Evolutionary conservation across 495 filamentous ascomycete genomes (phyloP), one percentile per base, ranked within the genome.

Genomic region (Penicillium fimorum): DNA sequence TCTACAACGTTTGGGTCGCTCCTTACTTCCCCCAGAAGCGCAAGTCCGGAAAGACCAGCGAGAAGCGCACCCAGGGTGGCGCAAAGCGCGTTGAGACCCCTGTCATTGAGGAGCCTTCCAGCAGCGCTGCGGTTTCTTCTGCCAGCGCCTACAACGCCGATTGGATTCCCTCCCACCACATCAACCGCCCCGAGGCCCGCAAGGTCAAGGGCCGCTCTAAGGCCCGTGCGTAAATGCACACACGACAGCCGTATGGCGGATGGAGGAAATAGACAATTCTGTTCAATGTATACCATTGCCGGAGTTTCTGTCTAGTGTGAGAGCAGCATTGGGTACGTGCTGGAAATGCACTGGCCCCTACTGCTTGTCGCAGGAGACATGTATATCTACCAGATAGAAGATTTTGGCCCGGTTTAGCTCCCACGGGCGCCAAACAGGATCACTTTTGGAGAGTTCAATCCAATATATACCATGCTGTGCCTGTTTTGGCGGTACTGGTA

Each of bases 1-100:
- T 96, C 76, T 98, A 98, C 82, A 94, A 85, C 72, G 96, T 93
- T 68, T 97, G 92, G 90, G 84, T 98, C 74, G 88, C 91, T 47
- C 85, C 91, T n/a, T 86, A 97, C 66, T 96, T 96, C 84, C 94
- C 94, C 27, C 91, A 96, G 79, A 86, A 91, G 73, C 85, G 84
- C 69, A 85, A 87, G 60, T 66, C 75, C 55, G 83, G 82, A 59
- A 87, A 88, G 76, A 77, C 79, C 57, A 75, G 79, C 43, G 80
- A 87, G 66, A 83, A 84, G 73, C 80, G 77, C 60, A 75, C 83
- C 20, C 67, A 77, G 47, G 78, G 76, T 55, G 78, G 78, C 37
- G 59, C 71, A 56, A 92, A 91, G 82, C 88, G 88, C 74, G 73
- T 81, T 43, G 81, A 84, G 59, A 70, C 78, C 47, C 77, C 83